Base-by-base conservation (phyloP, 2,329 filamentous ascomycete species). In the Meredithiella fracta region DNA sequence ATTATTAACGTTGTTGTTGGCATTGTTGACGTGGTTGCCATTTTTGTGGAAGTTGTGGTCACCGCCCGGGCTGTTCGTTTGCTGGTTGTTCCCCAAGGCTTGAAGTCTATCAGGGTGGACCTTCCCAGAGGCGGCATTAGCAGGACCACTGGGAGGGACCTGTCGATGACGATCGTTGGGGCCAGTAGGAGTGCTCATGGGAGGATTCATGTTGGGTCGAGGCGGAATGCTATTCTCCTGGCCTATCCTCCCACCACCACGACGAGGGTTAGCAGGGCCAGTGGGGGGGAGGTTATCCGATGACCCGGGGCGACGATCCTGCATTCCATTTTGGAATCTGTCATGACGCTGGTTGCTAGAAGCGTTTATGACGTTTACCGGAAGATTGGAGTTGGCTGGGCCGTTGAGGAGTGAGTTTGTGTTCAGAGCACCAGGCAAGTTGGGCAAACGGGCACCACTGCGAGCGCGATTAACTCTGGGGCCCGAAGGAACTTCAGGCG, bases 401-500 rank as follows among this genome's bases (percentile, higher is more conserved):
- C 20, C 47, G 20, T 40, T 50, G 11, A 17, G 15, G 11, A 58
- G 17, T 2, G 29, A 38, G 15, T 34, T 49, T 11, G 51, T 11
- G 31, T 26, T 51, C 17, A 42, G 44, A 38, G 37, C 37, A 15
- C 51, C 51, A 40, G 58, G 29, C 5, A 38, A 22, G 34, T 49
- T 40, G 23, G 23, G 20, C 17, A 38, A 31, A 29, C 58, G 47
- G 29, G 42, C 51, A 11, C n/a, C 42, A 22, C 38, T 49, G 14
- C 58, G 50, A 25, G 47, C 58, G 20, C 59, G 59, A 22, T 52
- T 49, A 23, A 61, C 54, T 34, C 64, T 61, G 55, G 67, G 63
- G 8, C 67, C 62, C 51, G 65, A 62, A 7, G 66, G 64, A n/a
- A 54, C 31, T 17, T 58, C 56, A 11, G 31, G 17, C 7, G 11